These are phyloP conservation scores for Magnaporthales sp. DNA, from an alignment of 2,329 filamentous ascomycete species.

Conservation along the genomic window DNA sequence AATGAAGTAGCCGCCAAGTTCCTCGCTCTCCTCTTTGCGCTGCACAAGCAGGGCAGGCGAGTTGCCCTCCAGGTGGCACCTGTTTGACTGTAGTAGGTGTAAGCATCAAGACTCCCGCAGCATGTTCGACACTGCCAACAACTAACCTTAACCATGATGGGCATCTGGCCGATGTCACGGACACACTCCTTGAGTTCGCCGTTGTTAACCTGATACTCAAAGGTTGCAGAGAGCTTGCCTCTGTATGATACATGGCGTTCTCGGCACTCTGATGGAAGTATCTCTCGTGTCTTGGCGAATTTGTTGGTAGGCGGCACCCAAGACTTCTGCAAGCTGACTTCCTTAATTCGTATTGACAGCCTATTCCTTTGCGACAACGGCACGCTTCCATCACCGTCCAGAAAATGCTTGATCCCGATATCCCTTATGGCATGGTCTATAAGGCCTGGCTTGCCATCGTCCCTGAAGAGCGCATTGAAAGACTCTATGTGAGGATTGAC, in stretches of 20 bases:
- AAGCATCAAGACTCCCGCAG: not conserved
- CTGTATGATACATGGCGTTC: constrained; percentile 89
- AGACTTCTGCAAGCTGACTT: constrained; percentile 76
- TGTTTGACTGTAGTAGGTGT: constrained; percentile 57
- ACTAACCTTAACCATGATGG: constrained; percentile 83
- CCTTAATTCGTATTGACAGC: constrained; percentile 68
- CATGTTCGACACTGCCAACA: not conserved
- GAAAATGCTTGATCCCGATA: constrained; percentile 80
- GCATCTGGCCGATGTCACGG: constrained; percentile 79
- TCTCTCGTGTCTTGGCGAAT: constrained; percentile 71
- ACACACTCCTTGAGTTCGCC: constrained; percentile 75
- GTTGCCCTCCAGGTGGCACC: constrained; percentile 82
- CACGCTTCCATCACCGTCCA: constrained; percentile 68
- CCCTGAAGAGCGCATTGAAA: constrained; percentile 82
- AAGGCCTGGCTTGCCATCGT: constrained; percentile 48
- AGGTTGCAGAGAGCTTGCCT: constrained; percentile 71
- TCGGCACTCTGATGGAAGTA: constrained; percentile 86
- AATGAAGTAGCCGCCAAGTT: constrained; percentile 93
- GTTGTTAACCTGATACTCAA: constrained; percentile 83
- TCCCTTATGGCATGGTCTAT: constrained; percentile 72
- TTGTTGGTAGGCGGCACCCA: constrained; percentile 76
- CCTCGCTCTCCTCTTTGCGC: constrained; percentile 90
- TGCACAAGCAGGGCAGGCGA: constrained; percentile 75
- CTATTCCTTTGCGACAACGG: constrained; percentile 57
- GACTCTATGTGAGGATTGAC: constrained; percentile 89